A percentile compares a stretch with the other conserved stretches of the same genome.
Evolutionary conservation across 805 yeast species (phyloP).

Genomic region (Saccharomyces paradoxus): DNA sequence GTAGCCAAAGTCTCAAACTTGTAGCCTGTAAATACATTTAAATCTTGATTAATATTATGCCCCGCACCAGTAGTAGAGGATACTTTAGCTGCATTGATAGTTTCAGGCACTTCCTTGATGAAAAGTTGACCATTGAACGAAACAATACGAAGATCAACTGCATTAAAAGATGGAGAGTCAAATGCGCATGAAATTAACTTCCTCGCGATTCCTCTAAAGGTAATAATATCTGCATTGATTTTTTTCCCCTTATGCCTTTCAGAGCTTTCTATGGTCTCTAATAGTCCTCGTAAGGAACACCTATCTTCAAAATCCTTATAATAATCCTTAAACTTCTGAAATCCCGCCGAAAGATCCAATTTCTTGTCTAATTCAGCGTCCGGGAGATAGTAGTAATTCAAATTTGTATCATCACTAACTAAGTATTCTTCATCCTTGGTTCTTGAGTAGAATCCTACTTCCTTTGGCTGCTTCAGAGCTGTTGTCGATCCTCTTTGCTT

Average conservation of each 20-base stretch:
- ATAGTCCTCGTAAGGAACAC: conserved; percentile 40
- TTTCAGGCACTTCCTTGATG: conserved; percentile 41
- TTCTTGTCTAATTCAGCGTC: conserved; percentile 56
- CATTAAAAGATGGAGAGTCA: conserved; percentile 43
- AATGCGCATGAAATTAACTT: conserved; percentile 51
- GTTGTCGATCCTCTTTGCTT: conserved; percentile 51
- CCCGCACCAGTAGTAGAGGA: conserved; percentile 18
- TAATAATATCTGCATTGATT: conserved; percentile 54
- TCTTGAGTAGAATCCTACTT: conserved; percentile 60
- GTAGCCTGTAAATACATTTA: conserved; percentile 57
- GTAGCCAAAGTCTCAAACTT: conserved; percentile 81
- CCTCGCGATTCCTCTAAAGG: conserved; percentile 77
- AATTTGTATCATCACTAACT: conserved; percentile 42
- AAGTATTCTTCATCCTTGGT: conserved; percentile 45
- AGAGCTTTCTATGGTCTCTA: conserved; percentile 45
- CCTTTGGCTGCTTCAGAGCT: conserved; percentile 78
- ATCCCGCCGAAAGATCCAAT: conserved; percentile 60
- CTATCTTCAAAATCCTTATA: conserved; percentile 41
- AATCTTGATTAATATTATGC: conserved; percentile 30
- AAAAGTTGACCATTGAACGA: conserved; percentile 71
- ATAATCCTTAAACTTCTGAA: conserved; percentile 48
- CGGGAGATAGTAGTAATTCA: conserved; percentile 76
- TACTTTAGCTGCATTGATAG: conserved; percentile 27
- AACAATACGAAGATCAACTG: conserved; percentile 52
- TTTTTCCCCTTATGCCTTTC: conserved; percentile 43